Conservation (phyloP, 2,329 filamentous ascomycete genomes). For the Plectosphaerella sp. region DNA sequence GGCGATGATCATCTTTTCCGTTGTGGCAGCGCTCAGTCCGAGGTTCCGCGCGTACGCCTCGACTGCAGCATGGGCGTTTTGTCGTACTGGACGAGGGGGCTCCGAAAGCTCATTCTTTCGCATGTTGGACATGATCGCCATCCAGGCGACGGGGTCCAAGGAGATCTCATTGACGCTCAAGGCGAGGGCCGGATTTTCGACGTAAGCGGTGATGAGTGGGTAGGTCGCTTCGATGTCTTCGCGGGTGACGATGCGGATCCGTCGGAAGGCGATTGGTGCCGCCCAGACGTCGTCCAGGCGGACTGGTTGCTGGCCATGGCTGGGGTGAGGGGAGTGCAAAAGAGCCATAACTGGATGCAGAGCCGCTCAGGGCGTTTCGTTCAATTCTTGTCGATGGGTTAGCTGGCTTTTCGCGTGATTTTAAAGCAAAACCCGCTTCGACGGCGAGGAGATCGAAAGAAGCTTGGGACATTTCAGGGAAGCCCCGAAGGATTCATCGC, state of each 20-base stretch:
- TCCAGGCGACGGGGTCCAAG: background rate
- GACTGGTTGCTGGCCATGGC: no score
- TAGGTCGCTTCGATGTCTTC: conserved; percentile 3
- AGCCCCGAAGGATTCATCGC: no score
- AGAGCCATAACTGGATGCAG: no score
- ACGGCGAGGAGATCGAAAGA: no score
- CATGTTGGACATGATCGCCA: background rate
- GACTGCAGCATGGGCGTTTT: background rate
- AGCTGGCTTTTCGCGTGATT: no score
- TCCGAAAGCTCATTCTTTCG: background rate
- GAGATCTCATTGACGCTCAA: conserved; percentile 1
- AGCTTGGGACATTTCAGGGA: no score
- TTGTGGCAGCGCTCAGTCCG: background rate
- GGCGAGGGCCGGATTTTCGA: background rate
- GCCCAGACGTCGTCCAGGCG: background rate
- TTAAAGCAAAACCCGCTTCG: no score
- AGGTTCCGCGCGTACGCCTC: background rate
- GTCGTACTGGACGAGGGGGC: background rate
- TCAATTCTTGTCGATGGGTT: no score
- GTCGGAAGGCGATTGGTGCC: conserved; percentile 5
- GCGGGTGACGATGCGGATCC: background rate
- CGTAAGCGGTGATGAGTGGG: conserved; percentile 1
- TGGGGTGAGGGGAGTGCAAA: no score
- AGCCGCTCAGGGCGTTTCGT: no score
- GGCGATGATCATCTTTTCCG: background rate